Conservation (phyloP, 75 land plant species). For the Pinus tabuliformis region DNA sequence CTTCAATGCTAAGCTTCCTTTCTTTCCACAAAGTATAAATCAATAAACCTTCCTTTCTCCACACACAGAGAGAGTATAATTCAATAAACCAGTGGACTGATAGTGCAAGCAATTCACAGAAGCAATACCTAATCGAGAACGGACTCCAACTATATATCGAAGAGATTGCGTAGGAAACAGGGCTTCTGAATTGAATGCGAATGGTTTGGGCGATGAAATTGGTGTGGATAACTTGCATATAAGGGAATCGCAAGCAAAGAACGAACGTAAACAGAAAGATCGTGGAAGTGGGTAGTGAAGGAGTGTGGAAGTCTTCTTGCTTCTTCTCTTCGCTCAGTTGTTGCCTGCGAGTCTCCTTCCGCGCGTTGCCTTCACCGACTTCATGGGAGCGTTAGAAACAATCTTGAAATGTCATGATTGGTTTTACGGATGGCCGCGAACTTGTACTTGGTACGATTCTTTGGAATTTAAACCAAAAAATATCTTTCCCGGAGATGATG, state of each 20-base stretch:
- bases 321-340: not conserved
- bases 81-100: not conserved
- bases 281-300: not conserved
- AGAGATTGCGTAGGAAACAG: not conserved
- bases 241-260: not conserved
- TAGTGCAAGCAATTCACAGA: not conserved
- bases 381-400: no score
- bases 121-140: no score
- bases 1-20: not conserved
- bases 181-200: not conserved
- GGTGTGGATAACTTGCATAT: conserved; percentile 1
- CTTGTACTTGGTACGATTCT: no score
- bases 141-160: not conserved
- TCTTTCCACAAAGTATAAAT: no score
- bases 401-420: no score
- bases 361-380: not conserved
- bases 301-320: not conserved
- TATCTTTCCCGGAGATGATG: no score
- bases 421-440: no score
- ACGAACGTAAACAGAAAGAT: not conserved
- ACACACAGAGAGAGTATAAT: not conserved
- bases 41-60: no score
- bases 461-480: no score
- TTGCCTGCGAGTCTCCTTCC: conserved; percentile 7
- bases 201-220: not conserved